Conservation (phyloP, 129 eudicot species). For the Lactuca saligna region DNA sequence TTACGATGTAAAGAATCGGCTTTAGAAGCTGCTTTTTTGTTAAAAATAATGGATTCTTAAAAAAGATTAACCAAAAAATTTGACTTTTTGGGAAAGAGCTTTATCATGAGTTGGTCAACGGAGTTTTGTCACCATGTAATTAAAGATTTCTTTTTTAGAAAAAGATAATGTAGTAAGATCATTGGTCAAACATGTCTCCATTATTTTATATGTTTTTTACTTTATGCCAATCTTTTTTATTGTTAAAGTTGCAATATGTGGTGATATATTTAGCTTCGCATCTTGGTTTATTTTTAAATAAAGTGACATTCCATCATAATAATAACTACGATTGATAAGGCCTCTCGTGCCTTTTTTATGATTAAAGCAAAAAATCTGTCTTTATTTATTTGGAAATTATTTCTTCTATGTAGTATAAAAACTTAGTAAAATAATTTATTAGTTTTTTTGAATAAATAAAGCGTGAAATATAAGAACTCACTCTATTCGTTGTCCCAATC, state of each 20-base stretch:
- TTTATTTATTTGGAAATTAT: too few species aligned
- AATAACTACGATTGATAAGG: conserved; percentile 22
- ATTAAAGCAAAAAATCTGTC: not conserved
- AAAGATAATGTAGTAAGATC: conserved; percentile 17
- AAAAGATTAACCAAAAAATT: conserved; percentile 14
- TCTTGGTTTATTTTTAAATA: conserved; percentile 18
- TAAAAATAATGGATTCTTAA: conserved; percentile 64
- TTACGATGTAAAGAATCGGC: conserved; percentile 85
- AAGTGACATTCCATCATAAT: conserved; percentile 31
- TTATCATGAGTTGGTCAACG: conserved; percentile 38
- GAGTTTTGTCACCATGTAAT: conserved; percentile 30
- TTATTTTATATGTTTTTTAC: conserved; percentile 8
- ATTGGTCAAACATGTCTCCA: conserved; percentile 10
- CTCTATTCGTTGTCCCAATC: not conserved
- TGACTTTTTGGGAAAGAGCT: conserved; percentile 26
- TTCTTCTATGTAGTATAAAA: too few species aligned
- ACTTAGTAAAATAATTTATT: too few species aligned
- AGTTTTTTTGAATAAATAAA: too few species aligned
- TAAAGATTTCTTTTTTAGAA: conserved; percentile 17
- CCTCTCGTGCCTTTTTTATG: not conserved
- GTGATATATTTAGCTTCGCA: conserved; percentile 22
- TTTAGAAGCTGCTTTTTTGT: conserved; percentile 77
- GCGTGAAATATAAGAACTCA: too few species aligned
- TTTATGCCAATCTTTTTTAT: conserved; percentile 32
- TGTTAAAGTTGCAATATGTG: conserved; percentile 15